A percentile compares a stretch with the other conserved stretches of the same genome.
phyloP scores from a whole-genome alignment of 257 asterid genomes.

The Phtheirospermum japonicum region DNA sequence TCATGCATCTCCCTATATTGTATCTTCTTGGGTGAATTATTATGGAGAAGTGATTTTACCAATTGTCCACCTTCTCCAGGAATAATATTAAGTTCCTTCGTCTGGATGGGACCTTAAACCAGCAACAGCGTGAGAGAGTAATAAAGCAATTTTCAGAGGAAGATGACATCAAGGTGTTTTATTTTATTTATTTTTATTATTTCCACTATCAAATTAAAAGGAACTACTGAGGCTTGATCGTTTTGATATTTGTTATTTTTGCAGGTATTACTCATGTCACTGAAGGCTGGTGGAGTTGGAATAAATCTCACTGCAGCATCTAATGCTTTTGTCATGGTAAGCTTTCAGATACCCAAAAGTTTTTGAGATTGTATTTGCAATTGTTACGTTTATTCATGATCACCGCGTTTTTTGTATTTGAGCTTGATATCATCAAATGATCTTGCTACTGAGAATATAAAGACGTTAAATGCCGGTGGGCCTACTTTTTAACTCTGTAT shows the following conservation, averaged over 20 bases:
- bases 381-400: neutral
- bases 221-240: neutral
- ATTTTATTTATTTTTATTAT: neutral
- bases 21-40: slow-evolving; percentile 18
- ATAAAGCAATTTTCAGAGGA: slow-evolving; percentile 85
- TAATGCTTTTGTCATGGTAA: slow-evolving; percentile 89
- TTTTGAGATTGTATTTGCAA: slow-evolving; percentile 15
- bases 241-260: slow-evolving; percentile 19
- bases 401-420: neutral
- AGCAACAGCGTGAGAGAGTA: slow-evolving; percentile 88
- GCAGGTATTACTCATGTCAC: slow-evolving; percentile 90
- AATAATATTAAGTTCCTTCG: slow-evolving; percentile 68
- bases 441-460: slow-evolving; percentile 1
- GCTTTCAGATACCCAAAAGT: slow-evolving; percentile 16
- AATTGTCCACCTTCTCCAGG: slow-evolving; percentile 41
- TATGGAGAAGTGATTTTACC: slow-evolving; percentile 1
- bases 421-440: slow-evolving; percentile 7
- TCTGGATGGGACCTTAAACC: slow-evolving; percentile 91
- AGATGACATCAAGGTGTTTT: slow-evolving; percentile 58
- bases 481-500: slow-evolving; percentile 24
- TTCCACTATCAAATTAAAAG: neutral
- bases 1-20: slow-evolving; percentile 2
- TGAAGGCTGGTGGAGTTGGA: slow-evolving; percentile 99
- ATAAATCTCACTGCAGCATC: slow-evolving; percentile 94
- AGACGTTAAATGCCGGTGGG: neutral